Base-by-base conservation (phyloP, 768 basidiomycete species). In the Russula griseocarnosa region DNA sequence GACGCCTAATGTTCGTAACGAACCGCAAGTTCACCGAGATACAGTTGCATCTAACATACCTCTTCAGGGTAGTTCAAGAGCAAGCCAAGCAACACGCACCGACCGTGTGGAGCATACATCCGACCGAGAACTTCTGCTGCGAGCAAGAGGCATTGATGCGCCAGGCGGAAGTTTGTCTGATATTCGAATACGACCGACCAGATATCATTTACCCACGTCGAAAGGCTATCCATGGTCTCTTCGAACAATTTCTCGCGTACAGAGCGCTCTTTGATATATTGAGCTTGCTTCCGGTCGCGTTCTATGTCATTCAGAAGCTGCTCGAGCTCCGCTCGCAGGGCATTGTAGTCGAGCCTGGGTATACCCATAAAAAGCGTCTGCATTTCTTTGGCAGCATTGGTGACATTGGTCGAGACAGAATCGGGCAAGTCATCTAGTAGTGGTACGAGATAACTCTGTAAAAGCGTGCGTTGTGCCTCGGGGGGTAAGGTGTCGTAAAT, bases 111-210 rank as follows among this genome's bases (percentile, higher is more conserved):
- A 50, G 74, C 77, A 1, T 68, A 75, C 53, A 86, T 75, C 55
- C 79, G 78, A 5, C 75, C 71, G 46, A 86, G 65, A 0, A 79
- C 78, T 16, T 82, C 79, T 50, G 78, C 77, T 10, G 77, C 75
- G 62, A 81, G 84, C 28, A 86, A 66, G 2, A 89, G 78, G 67
- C 84, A 86, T 2, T 71, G 67, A 67, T 89, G 87, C 0, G 83
- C 86, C 26, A 76, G 68, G 2, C 66, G 61, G 65, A 81, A 88
- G 66, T 83, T 72, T 36, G 80, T 77, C 20, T 79, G 74, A 66
- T 84, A 79, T 65, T 88, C 86, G 66, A 82, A 87, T 10, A 82
- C 82, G 36, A 79, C 76, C 58, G 71, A 76, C 87, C 87, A 89
- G 40, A 88, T 82, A 66, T 84, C 80, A 70, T 77, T 82, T 54